These are phyloP conservation scores for Botrytis squamosa DNA, from an alignment of 2,329 filamentous ascomycete genomes.

Conservation along the genomic window DNA sequence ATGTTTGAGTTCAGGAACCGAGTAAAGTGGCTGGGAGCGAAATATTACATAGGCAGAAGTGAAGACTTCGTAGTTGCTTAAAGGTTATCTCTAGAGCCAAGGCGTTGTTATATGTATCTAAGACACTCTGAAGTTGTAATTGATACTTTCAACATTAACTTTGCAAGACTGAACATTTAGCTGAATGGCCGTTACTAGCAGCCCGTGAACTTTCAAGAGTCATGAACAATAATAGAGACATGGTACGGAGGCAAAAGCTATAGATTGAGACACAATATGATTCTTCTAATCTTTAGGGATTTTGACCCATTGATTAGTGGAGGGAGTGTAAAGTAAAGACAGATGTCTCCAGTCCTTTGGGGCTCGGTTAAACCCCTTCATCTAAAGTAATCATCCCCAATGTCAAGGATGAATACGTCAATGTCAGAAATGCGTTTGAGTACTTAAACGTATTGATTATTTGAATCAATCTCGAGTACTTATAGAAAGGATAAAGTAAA, in stretches of 20 bases:
- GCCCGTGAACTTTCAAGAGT: not conserved
- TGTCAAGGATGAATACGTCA: not conserved
- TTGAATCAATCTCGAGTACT: not conserved
- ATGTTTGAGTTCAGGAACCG: not conserved
- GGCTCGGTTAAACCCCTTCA: conserved; percentile 9
- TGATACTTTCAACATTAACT: not conserved
- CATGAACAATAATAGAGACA: not conserved
- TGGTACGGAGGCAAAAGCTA: not conserved
- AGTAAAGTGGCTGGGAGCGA: not conserved
- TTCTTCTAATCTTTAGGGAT: not conserved
- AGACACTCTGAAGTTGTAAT: not conserved
- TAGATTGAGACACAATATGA: not conserved
- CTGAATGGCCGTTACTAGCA: not conserved
- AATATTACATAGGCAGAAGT: not conserved
- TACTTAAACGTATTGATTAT: not conserved
- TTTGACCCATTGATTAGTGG: not conserved
- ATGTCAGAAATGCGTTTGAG: not conserved
- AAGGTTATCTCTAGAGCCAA: not conserved
- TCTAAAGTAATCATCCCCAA: not conserved
- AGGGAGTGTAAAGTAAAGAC: not conserved
- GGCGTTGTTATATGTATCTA: rapidly evolving
- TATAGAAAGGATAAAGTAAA: not conserved
- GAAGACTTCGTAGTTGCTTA: not conserved
- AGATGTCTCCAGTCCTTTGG: not conserved
- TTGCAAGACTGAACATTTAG: not conserved